Evolutionary conservation across 345 rosid genomes (phyloP).

Genomic region (Lepidium didymum): DNA sequence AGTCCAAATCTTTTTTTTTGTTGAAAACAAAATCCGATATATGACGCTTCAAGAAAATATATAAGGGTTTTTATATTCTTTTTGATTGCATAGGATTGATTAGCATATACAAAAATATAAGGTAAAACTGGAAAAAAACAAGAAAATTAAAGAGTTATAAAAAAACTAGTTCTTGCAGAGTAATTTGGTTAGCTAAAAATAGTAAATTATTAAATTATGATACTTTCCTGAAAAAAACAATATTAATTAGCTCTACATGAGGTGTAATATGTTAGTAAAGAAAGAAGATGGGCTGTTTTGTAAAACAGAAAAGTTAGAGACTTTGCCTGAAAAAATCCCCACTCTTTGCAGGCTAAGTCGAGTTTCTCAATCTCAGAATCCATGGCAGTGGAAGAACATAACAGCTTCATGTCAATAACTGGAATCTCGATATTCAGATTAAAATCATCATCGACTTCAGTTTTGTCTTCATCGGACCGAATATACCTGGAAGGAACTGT

Average conservation of each 20-base stretch:
- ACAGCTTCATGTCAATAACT: slow-evolving; percentile 15
- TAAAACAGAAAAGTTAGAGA: background rate
- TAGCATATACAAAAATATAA: no score
- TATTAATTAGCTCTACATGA: background rate
- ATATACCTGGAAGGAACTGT: slow-evolving; percentile 25
- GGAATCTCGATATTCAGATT: slow-evolving; percentile 5
- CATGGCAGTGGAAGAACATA: background rate
- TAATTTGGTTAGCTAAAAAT: background rate
- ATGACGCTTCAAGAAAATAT: no score
- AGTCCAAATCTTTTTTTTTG: no score
- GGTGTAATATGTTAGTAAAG: background rate
- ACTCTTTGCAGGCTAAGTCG: slow-evolving; percentile 46
- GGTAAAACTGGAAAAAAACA: no score
- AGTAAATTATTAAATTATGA: no score
- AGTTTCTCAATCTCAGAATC: slow-evolving; percentile 31
- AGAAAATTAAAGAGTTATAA: no score
- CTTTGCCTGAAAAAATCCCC: slow-evolving; percentile 66
- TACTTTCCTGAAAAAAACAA: no score
- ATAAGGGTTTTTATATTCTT: no score
- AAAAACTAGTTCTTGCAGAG: background rate
- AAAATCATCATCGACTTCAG: background rate
- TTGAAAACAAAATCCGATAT: no score
- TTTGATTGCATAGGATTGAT: no score
- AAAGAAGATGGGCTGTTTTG: background rate
- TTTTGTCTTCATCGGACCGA: slow-evolving; percentile 1